Evolutionary conservation across 106 monocot genomes (phyloP).

Genomic region (Dendrobium chrysotoxum): DNA sequence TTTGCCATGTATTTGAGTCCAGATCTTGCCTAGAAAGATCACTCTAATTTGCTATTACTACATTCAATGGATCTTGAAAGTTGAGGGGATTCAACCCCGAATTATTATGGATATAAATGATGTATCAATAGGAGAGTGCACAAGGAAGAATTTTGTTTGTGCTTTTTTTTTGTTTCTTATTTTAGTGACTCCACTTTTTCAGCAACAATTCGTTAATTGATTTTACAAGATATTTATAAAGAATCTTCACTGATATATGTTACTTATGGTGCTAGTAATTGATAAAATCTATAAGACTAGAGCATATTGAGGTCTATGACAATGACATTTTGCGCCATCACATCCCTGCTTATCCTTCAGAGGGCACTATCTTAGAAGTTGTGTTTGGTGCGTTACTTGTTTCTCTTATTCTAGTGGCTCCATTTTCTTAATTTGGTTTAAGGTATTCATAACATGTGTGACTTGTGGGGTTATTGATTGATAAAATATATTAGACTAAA

Average conservation of each 20-base stretch:
- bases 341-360: too few species aligned
- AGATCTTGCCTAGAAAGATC: background rate
- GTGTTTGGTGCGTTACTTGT: too few species aligned
- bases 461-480: too few species aligned
- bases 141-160: background rate
- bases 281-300: background rate
- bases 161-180: background rate
- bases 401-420: too few species aligned
- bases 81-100: conserved; percentile 20
- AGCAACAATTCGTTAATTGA: background rate
- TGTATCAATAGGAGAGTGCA: background rate
- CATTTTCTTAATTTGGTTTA: too few species aligned
- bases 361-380: background rate
- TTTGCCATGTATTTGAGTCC: background rate
- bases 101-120: background rate
- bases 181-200: background rate
- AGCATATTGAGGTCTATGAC: background rate
- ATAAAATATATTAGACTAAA: too few species aligned
- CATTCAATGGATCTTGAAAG: conserved; percentile 5
- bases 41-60: conserved; percentile 6
- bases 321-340: too few species aligned
- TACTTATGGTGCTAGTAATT: too few species aligned
- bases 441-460: too few species aligned
- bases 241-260: too few species aligned
- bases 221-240: too few species aligned